Base-by-base conservation (phyloP, 441 rosid genomes). In the Jatropha podagrica region DNA sequence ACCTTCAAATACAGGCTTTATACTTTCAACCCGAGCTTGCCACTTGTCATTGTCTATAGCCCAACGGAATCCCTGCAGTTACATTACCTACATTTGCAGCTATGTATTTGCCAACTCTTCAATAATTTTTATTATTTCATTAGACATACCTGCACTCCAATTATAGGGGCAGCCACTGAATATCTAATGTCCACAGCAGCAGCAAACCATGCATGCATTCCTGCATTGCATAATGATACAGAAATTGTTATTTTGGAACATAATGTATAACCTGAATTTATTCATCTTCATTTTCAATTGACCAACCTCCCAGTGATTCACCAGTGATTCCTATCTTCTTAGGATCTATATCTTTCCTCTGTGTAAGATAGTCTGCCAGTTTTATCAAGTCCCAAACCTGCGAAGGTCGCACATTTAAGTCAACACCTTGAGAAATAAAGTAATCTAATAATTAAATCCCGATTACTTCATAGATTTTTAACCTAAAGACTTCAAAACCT, bases 171-270 rank as follows among this genome's bases (percentile, higher is more conserved):
- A 78, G 56, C 86, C 76, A 89, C 97, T 20, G 90, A 68, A 74
- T 90, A 93, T 73, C 96, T 89, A 9, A 86, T 84, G 80, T 95
- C 98, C 68, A 80, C 94, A 81, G 81, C 85, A 77, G 97, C 96
- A 81, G 87, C 97, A 85, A 92, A 92, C 96, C 97, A 95, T 12
- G 97, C 97, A 82, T 92, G 97, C 98, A 95, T 92, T 65, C 99
- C 58, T 54, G 23, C 76, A 78, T 65, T 54, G 32, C 20, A 51
- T 72, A 70, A 74, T 58, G 68, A 59, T 44, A 54, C 70, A 68
- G 55, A 59, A 68, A 59, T 60, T 68, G 66, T 40, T 15, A 64
- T 67, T 9, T 72, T 32, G n/a, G 38, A 77, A 74, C 52, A 32
- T 54, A 7, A 49, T 78, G 20, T 27, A 80, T 15, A 42, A 55